Percentiles rank a stretch among this genome's conserved stretches.
phyloP scores from a whole-genome alignment of 805 yeast genomes.

The Saturnispora besseyi region DNA sequence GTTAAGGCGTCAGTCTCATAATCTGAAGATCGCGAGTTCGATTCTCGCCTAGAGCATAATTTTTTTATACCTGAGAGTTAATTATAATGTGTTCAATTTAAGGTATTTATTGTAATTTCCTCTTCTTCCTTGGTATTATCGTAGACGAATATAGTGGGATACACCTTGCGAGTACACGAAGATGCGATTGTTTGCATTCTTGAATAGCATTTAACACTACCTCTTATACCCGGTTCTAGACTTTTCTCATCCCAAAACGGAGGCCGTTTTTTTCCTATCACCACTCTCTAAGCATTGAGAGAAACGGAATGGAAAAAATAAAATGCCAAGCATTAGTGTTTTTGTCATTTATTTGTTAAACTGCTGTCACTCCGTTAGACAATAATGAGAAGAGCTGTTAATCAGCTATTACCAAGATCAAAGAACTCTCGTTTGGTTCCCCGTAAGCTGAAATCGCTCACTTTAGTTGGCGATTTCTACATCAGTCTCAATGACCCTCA shows the following conservation, averaged over 20 bases:
- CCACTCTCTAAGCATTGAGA: not conserved
- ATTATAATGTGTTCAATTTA: too few relatives aligned
- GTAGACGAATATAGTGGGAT: too few relatives aligned
- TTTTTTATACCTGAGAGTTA: not conserved
- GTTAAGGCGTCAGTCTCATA: constrained; percentile 31
- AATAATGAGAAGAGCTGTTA: constrained; percentile 43
- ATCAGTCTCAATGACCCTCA: constrained; percentile 69
- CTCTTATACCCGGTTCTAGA: not conserved
- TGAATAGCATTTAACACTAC: not conserved
- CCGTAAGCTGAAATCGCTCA: constrained; percentile 14
- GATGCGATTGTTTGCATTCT: too few relatives aligned
- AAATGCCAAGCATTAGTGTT: constrained; percentile 5
- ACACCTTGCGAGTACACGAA: not conserved
- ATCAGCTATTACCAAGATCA: constrained; percentile 32
- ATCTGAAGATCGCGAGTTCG: constrained; percentile 32
- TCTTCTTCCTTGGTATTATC: too few relatives aligned
- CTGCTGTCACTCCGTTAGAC: not conserved
- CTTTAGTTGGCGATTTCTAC: constrained; percentile 52
- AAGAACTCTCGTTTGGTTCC: constrained; percentile 14
- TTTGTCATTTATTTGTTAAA: not conserved
- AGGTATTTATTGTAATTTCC: too few relatives aligned
- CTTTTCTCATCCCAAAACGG: not conserved
- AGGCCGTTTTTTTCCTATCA: not conserved
- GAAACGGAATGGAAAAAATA: not conserved
- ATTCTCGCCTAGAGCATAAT: constrained; percentile 29